Percentiles rank a stretch among this genome's conserved stretches.
These are phyloP conservation scores for Tylopilus balloui DNA, from an alignment of 768 basidiomycete genomes.

Conservation along the genomic window DNA sequence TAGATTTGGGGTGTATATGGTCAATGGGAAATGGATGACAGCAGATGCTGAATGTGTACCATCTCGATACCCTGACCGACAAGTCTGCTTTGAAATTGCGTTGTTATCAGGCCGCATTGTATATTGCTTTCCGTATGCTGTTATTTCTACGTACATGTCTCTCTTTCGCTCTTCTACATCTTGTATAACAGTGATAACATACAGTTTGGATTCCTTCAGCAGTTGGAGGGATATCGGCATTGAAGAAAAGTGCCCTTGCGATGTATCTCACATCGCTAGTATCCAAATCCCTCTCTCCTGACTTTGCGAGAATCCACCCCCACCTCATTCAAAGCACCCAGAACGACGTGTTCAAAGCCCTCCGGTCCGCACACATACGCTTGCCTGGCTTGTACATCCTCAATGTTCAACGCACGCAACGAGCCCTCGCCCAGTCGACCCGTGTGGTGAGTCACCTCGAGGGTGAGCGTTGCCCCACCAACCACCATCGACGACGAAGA, in stretches of 20 bases:
- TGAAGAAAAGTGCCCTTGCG: background rate
- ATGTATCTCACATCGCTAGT: slow-evolving; percentile 24
- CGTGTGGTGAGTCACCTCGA: slow-evolving; percentile 14
- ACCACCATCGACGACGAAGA: background rate
- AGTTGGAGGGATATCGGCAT: background rate
- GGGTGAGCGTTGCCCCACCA: slow-evolving; percentile 15
- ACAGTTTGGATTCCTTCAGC: background rate
- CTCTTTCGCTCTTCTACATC: background rate
- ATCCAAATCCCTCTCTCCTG: slow-evolving; percentile 41
- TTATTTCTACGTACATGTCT: background rate
- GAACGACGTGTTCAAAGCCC: slow-evolving; percentile 39
- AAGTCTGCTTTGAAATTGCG: too few species aligned
- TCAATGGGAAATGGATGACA: slow-evolving; percentile 26
- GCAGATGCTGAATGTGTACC: slow-evolving; percentile 10
- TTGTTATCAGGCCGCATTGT: background rate
- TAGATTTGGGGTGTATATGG: slow-evolving; percentile 23
- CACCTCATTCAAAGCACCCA: slow-evolving; percentile 31
- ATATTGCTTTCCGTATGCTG: background rate
- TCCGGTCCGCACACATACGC: slow-evolving; percentile 50
- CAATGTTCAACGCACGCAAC: slow-evolving; percentile 5
- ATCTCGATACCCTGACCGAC: background rate
- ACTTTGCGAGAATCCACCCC: slow-evolving; percentile 35
- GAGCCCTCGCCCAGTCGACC: slow-evolving; percentile 17
- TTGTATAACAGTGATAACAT: too few species aligned
- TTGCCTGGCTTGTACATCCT: slow-evolving; percentile 23